Base-by-base conservation (phyloP, 2,329 filamentous ascomycete genomes). In the Fusarium mexicanum region DNA sequence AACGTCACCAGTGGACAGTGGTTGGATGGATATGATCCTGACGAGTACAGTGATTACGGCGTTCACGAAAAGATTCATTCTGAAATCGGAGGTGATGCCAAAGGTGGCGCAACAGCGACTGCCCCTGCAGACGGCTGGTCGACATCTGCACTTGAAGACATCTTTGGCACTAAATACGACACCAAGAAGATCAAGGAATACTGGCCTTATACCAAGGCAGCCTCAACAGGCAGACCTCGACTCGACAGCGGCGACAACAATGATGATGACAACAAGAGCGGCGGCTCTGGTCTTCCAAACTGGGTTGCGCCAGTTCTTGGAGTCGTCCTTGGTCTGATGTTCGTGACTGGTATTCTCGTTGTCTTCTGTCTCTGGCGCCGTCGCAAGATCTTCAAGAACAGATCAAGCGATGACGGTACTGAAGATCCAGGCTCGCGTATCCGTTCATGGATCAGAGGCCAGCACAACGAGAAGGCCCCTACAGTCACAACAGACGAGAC, bases 1-100 rank as follows among this genome's bases (percentile, higher is more conserved):
- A 95, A 97, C 78, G 84, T 95, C 59, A 92, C 90, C 16, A 89
- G 88, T 41, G 86, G 91, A 3, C 78, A 87, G 59, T 97, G 94
- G 94, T 85, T 91, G 64, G 87, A 90, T 29, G 86, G 87, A 6
- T 97, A 96, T 79, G 89, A 91, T 46, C 92, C 93, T 0, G 83
- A 87, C 0, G 86, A 85, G 13, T 91, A 88, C 79, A 86, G 86
- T 31, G 82, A 88, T n/a, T 97, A 97, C 79, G 85, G 86, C 6
- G 92, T 96, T 3, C 94, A 93, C 0, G 83, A 87, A 22, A 85
- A 86, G 24, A 88, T 96, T 8, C 86, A 89, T 61, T 84, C 85
- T 1, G 87, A 89, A 71, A 92, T 96, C 59, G 94, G 94, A 31
- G 94, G 94, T 17, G 84, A 87, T 65, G 86, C 85, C 12, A 84